A percentile compares a stretch with the other conserved stretches of the same genome.
Evolutionary conservation across 805 yeast genomes (phyloP).

Genomic region (Teunomyces barrocoloradensis): DNA sequence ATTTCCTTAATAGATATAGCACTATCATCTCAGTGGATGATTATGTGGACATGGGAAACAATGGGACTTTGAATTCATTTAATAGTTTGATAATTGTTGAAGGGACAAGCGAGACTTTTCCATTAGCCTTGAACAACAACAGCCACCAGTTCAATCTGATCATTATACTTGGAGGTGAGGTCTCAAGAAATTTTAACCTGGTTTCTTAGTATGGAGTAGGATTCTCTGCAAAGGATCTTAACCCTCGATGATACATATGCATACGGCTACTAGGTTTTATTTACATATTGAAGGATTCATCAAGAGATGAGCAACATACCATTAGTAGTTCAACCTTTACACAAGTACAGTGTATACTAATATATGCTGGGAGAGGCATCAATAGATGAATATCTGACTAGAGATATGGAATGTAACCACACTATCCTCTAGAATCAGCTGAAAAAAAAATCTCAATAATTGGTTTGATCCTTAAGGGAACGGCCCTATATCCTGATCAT

Average conservation of each 20-base stretch:
- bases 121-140: constrained; percentile 5
- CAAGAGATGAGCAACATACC: constrained; percentile 27
- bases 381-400: too few relatives aligned
- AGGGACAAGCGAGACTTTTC: constrained; percentile 3
- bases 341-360: constrained; percentile 5
- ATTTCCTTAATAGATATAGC: constrained; percentile 7
- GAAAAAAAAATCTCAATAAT: too few relatives aligned
- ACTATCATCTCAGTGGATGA: constrained; percentile 10
- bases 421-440: too few relatives aligned
- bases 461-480: too few relatives aligned
- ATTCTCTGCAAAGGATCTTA: not conserved
- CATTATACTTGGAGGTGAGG: constrained; percentile 8
- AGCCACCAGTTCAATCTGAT: constrained; percentile 3
- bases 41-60: constrained; percentile 4
- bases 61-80: not conserved
- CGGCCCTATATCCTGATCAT: too few relatives aligned
- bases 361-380: too few relatives aligned
- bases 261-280: constrained; percentile 37
- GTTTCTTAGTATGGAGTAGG: not conserved
- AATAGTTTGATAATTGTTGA: constrained; percentile 9
- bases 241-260: constrained; percentile 28
- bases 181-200: not conserved
- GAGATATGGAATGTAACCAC: too few relatives aligned
- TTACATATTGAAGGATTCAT: too few relatives aligned
- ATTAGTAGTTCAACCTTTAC: constrained; percentile 44